Evolutionary conservation across 805 yeast species (phyloP).

Genomic region (Wickerhamomyces strasburgensis): DNA sequence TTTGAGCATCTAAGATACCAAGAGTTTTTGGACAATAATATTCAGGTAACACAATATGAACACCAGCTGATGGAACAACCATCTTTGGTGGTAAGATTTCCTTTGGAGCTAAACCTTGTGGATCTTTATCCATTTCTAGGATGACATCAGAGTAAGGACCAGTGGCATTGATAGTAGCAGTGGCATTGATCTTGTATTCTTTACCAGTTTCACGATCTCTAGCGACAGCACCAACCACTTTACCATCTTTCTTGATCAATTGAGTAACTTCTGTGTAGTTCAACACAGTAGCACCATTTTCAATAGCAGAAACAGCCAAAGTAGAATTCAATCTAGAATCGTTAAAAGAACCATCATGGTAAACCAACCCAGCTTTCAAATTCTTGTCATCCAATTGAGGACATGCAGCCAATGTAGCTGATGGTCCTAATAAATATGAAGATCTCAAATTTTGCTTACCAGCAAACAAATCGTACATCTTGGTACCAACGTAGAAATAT

Average conservation of each 20-base stretch:
- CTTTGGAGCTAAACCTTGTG: constrained; percentile 58
- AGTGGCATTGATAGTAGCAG: constrained; percentile 82
- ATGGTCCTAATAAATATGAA: constrained; percentile 66
- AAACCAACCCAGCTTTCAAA: constrained; percentile 85
- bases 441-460: constrained; percentile 80
- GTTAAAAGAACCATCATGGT: constrained; percentile 93
- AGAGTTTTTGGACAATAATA: constrained; percentile 82
- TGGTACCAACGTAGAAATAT: constrained; percentile 86
- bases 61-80: constrained; percentile 95
- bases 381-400: constrained; percentile 79
- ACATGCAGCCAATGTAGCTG: constrained; percentile 64
- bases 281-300: constrained; percentile 83
- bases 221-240: constrained; percentile 73
- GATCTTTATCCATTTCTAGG: constrained; percentile 79
- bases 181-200: constrained; percentile 57
- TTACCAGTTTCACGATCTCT: constrained; percentile 66
- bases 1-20: constrained; percentile 88
- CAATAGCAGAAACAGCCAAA: constrained; percentile 78
- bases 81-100: constrained; percentile 54
- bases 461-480: constrained; percentile 88
- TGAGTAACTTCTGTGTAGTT: constrained; percentile 82
- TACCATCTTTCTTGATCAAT: constrained; percentile 60
- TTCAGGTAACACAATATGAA: constrained; percentile 87
- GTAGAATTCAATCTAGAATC: constrained; percentile 88
- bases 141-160: constrained; percentile 88